A percentile compares a stretch with the other conserved stretches of the same genome.
phyloP scores from a whole-genome alignment of 164 flowering plant genomes.

The Cinnamomum chago region DNA sequence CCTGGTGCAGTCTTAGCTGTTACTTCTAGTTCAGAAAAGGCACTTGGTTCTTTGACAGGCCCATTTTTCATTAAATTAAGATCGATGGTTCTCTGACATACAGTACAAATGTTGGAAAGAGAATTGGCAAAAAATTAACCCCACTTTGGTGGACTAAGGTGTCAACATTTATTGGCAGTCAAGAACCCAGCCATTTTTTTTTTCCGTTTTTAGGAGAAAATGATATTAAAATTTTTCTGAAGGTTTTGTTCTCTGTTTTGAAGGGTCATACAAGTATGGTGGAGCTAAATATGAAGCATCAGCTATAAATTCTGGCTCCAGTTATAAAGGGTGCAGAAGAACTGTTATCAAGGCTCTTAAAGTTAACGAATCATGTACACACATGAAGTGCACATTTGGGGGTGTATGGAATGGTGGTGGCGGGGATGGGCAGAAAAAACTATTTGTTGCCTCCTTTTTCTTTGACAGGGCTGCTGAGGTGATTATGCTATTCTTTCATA shows the following conservation, averaged over 20 bases:
- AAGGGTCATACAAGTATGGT: slow-evolving; percentile 78
- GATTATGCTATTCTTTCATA: slow-evolving; percentile 13
- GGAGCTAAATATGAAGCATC: slow-evolving; percentile 47
- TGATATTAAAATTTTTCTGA: background rate
- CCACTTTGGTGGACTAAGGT: no score
- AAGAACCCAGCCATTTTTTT: no score
- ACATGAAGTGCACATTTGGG: slow-evolving; percentile 97
- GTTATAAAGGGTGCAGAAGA: slow-evolving; percentile 47
- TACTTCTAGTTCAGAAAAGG: no score
- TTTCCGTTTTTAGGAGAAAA: background rate
- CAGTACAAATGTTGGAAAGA: no score
- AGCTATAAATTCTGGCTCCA: slow-evolving; percentile 58
- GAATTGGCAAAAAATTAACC: no score
- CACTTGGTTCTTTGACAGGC: no score
- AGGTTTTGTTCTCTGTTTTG: slow-evolving; percentile 2
- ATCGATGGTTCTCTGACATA: no score
- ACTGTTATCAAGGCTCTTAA: slow-evolving; percentile 67
- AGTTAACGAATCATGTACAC: slow-evolving; percentile 75
- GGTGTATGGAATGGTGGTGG: slow-evolving; percentile 99
- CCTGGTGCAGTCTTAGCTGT: no score
- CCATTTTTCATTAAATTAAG: no score
- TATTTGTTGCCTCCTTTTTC: slow-evolving; percentile 97
- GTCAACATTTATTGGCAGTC: no score
- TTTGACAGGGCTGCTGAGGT: slow-evolving; percentile 99
- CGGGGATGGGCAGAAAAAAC: slow-evolving; percentile 89